These are phyloP conservation scores for Neurospora sublineolata DNA, from an alignment of 495 filamentous ascomycete species.

Conservation along the genomic window DNA sequence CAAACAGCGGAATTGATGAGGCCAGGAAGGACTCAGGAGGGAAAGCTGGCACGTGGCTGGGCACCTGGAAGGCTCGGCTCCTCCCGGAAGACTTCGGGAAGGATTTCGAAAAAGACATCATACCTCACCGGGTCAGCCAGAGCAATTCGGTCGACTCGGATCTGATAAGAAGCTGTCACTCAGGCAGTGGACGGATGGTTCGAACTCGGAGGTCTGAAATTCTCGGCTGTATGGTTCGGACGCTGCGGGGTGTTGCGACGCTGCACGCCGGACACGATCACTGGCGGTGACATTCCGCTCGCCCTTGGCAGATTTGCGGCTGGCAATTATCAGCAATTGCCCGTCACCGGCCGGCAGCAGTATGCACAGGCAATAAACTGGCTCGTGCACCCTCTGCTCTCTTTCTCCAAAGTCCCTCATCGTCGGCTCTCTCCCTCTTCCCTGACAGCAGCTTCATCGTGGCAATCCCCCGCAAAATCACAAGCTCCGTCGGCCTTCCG, in stretches of 20 bases:
- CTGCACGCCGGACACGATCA: background rate
- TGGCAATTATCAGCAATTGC: background rate
- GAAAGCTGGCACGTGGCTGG: background rate
- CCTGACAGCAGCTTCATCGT: background rate
- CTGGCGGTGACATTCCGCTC: background rate
- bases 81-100: background rate
- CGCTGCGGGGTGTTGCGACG: background rate
- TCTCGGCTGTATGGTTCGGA: background rate
- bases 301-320: background rate
- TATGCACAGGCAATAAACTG: background rate
- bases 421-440: background rate
- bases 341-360: background rate
- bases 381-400: background rate
- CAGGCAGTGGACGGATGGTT: background rate
- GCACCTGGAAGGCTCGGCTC: background rate
- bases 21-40: background rate
- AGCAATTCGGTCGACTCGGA: background rate
- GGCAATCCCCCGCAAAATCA: constrained; percentile 36
- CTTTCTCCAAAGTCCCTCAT: background rate
- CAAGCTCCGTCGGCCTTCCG: constrained; percentile 31
- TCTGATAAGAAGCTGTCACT: background rate
- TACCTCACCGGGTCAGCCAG: background rate
- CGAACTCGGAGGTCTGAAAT: background rate
- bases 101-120: background rate
- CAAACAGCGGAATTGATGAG: background rate